Base-by-base conservation (phyloP, 83 land plant species). In the Larix sibirica region DNA sequence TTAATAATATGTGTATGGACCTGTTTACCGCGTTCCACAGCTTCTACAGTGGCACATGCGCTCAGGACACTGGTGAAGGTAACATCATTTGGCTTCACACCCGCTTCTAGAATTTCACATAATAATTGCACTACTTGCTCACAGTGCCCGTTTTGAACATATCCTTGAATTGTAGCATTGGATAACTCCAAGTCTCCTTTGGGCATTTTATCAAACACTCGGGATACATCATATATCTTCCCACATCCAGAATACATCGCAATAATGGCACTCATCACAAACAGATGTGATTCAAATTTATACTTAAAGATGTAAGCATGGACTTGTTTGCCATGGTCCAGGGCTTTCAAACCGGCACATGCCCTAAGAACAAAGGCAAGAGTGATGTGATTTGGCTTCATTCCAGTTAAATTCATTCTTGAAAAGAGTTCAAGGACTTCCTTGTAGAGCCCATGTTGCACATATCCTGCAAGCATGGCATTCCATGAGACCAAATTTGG, bases 401-500 rank as follows among this genome's bases (percentile, higher is more conserved):
- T 79, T 3, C 65, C 79, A 40, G 77, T 66, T 1, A 4, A 3
- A 10, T 21, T 81, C 90, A 90, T 88, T 62, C 77, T 67, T 1
- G 85, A 82, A 73, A 84, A 88, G 20, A 77, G 21, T 62, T 80
- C 47, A 40, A 90, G 28, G 20, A 86, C 90, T 80, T 86, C 80
- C 16, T 68, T 80, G 16, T 73, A 77, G 21, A 63, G 82, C 7
- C 90, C 90, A 79, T 86, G 88, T 58, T 88, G 90, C 13, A 89
- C 88, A 82, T 65, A 90, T 13, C 88, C 90, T 86, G 84, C 83
- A 18, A 90, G 81, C 88, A 88, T 80, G 7, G 92, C 83, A 18
- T 89, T 87, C 90, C 92, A 90, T 14, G 90, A 82, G 16, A 90
- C 81, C 1, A 84, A 81, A 6, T 84, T 71, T 3, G 77, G 83